Evolutionary conservation across 352 stramenopile genomes (phyloP).

Genomic region (Elongisporangium prolatum): DNA sequence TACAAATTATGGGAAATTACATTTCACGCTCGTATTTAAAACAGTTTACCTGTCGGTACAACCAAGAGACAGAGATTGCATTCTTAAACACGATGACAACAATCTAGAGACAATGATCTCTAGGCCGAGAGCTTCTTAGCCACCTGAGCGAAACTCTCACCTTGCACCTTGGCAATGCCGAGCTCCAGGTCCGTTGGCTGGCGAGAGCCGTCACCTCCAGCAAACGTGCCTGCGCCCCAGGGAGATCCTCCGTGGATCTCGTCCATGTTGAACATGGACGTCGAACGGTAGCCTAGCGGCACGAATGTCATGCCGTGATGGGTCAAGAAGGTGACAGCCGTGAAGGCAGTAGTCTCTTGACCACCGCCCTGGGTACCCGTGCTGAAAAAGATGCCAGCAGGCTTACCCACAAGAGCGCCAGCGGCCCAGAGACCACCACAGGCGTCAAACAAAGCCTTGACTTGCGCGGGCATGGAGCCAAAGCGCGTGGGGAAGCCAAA

Average conservation of each 20-base stretch:
- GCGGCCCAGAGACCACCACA: conserved; percentile 79
- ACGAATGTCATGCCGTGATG: conserved; percentile 92
- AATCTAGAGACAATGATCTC: neutral
- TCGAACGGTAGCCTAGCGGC: conserved; percentile 73
- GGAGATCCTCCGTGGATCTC: conserved; percentile 72
- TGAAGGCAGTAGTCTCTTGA: conserved; percentile 88
- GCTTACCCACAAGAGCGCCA: conserved; percentile 85
- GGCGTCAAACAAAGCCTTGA: conserved; percentile 89
- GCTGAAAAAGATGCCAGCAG: conserved; percentile 85
- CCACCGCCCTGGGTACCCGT: conserved; percentile 75
- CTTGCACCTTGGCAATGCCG: conserved; percentile 71
- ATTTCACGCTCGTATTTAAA: too few relatives aligned
- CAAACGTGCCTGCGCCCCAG: conserved; percentile 84
- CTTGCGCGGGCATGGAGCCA: conserved; percentile 73
- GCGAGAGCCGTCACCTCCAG: conserved; percentile 74
- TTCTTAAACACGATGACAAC: neutral
- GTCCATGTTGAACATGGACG: conserved; percentile 67
- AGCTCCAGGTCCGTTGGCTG: conserved; percentile 80
- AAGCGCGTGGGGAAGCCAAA: conserved; percentile 87
- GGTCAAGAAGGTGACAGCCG: conserved; percentile 78
- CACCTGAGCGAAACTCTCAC: conserved; percentile 76
- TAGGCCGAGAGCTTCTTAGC: conserved; percentile 74
- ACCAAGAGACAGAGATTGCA: too few relatives aligned
- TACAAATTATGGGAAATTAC: too few relatives aligned
- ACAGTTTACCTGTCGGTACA: too few relatives aligned